Evolutionary conservation across 2,329 filamentous ascomycete species (phyloP), one percentile per base, ranked within the genome.

Genomic region (Exophiala sp.): DNA sequence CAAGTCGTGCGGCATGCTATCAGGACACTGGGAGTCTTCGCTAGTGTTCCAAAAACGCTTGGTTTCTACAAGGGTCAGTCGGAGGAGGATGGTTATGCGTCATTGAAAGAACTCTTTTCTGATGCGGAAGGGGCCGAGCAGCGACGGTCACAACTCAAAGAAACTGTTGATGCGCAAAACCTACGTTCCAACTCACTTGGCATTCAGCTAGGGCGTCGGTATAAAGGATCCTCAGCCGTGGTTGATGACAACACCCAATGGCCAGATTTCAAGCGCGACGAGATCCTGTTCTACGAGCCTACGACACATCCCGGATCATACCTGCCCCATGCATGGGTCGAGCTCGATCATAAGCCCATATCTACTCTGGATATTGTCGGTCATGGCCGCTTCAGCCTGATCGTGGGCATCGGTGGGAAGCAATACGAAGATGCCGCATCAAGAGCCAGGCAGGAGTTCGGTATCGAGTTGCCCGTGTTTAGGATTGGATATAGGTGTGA

Each of bases 81-180:
- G 89, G 62, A 88, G 90, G 76, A 96, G 96, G 40, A 86, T 88
- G 60, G 91, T 81, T 38, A 91, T 84, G 71, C 96, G 96, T 50
- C 87, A 84, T 55, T 87, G 83, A 68, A 54, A 32, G 29, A 48
- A 16, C 24, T 54, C 12, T 54, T 54, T 24, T 52, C 56, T 1
- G 54, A 62, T 33, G 47, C 60, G 11, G 36, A 57, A 0, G 45
- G 39, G 1, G 61, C 52, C 18, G 54, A 63, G 7, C 68, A 68
- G 39, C 38, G 33, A 2, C 47, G 40, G 11, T 32, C 3, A 14
- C 18, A 33, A 5, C n/a, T 50, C 18, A 55, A 24, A 29, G 32
- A 48, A 14, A 45, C 38, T 9, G 21, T 49, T 3, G 32, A 54
- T 21, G 14, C 44, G 9, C 38, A 48, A 12, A 35, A 47, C 14